Conservation (phyloP, 2,329 filamentous ascomycete genomes). For the Fusarium sp. region DNA sequence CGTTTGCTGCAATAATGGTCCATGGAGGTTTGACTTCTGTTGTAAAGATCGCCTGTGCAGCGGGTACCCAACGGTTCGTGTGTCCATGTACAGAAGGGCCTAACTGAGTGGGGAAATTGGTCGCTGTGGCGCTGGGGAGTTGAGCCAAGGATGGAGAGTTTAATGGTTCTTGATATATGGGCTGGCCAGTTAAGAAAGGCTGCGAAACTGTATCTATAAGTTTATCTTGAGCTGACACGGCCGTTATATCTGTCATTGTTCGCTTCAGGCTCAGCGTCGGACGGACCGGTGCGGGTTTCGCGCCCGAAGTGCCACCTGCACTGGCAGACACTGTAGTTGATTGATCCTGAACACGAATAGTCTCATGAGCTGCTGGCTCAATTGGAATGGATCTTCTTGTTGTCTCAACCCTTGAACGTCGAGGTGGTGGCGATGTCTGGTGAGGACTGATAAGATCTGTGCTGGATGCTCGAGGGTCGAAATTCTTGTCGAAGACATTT, state of each 20-base stretch:
- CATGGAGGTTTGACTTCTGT: slow-evolving; percentile 92
- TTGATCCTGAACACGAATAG: slow-evolving; percentile 56
- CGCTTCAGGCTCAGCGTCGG: slow-evolving; percentile 77
- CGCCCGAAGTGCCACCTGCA: slow-evolving; percentile 64
- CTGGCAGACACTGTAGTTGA: slow-evolving; percentile 68
- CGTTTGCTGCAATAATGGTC: slow-evolving; percentile 96
- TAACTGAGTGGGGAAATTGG: slow-evolving; percentile 60
- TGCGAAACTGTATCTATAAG: slow-evolving; percentile 87
- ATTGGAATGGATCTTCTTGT: slow-evolving; percentile 27
- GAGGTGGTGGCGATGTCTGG: slow-evolving; percentile 49
- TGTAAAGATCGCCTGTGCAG: slow-evolving; percentile 96
- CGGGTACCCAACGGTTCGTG: slow-evolving; percentile 88
- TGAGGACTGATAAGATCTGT: slow-evolving; percentile 59
- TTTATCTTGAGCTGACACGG: slow-evolving; percentile 81
- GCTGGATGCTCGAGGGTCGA: slow-evolving; percentile 67
- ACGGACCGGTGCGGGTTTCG: slow-evolving; percentile 66
- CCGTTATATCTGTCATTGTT: slow-evolving; percentile 86
- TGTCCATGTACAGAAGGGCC: slow-evolving; percentile 82
- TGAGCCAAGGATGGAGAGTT: slow-evolving; percentile 57
- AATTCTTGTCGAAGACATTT: slow-evolving; percentile 89
- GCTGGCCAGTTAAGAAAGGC: slow-evolving; percentile 72
- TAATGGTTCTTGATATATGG: slow-evolving; percentile 51
- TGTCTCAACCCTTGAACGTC: slow-evolving; percentile 32
- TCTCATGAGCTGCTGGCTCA: slow-evolving; percentile 31
- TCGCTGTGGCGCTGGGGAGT: slow-evolving; percentile 55